Evolutionary conservation across 2,329 filamentous ascomycete genomes (phyloP).

Genomic region (Hymenoscyphus fructigenus): DNA sequence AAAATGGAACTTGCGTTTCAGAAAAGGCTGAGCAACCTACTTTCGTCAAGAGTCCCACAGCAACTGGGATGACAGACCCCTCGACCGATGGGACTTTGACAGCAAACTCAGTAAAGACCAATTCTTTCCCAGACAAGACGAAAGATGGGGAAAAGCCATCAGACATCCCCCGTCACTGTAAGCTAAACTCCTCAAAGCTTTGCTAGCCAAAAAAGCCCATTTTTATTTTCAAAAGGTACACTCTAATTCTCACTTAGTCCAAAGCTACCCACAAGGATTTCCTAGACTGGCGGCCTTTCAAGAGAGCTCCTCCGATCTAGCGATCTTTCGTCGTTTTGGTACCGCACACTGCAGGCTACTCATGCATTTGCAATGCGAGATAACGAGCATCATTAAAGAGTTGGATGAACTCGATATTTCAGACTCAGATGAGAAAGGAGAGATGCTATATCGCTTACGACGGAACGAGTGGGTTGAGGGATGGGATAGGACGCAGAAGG

Average conservation of each 20-base stretch:
- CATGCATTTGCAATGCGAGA: background rate
- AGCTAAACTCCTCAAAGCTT: no score
- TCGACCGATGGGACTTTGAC: no score
- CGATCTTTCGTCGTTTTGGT: background rate
- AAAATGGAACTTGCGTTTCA: no score
- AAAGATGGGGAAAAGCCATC: no score
- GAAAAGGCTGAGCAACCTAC: no score
- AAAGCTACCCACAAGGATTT: background rate
- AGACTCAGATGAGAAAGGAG: background rate
- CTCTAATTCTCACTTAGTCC: background rate
- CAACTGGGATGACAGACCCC: no score
- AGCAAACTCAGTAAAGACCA: no score
- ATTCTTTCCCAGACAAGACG: no score
- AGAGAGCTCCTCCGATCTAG: background rate
- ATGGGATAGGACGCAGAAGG: background rate
- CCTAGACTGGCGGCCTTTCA: background rate
- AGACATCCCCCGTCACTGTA: no score
- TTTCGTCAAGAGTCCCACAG: no score
- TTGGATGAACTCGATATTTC: background rate
- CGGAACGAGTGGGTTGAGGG: background rate
- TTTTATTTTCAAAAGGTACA: no score
- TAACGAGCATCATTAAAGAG: background rate
- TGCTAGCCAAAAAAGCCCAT: no score
- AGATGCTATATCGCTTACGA: background rate
- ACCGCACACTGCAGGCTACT: background rate